A percentile compares a stretch with the other conserved stretches of the same genome.
Conservation (phyloP, 2,329 filamentous ascomycete species). For the Alternaria longipes region DNA sequence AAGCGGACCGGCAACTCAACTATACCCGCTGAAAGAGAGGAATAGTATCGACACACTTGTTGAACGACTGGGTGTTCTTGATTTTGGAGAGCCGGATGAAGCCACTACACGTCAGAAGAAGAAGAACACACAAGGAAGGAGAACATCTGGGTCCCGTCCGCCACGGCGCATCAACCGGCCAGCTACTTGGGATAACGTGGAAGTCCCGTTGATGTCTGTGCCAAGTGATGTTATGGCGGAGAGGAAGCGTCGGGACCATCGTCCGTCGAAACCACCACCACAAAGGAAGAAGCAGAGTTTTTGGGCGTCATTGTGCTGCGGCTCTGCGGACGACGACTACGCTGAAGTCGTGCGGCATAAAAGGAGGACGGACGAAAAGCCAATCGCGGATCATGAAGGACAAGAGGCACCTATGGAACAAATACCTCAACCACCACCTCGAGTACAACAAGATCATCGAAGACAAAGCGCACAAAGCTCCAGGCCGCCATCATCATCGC, state of each 20-base stretch:
- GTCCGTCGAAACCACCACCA: slow-evolving; percentile 26
- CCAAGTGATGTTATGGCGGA: slow-evolving; percentile 51
- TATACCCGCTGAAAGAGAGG: slow-evolving; percentile 69
- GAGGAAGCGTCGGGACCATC: slow-evolving; percentile 30
- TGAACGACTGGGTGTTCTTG: slow-evolving; percentile 78
- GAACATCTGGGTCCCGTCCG: slow-evolving; percentile 26
- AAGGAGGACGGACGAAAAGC: slow-evolving; percentile 33
- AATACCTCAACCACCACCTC: slow-evolving; percentile 22
- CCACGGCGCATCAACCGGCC: slow-evolving; percentile 48
- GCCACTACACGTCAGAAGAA: slow-evolving; percentile 49
- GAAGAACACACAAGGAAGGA: slow-evolving; percentile 29
- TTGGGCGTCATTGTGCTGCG: slow-evolving; percentile 56
- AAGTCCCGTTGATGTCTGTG: slow-evolving; percentile 57
- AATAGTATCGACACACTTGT: slow-evolving; percentile 89
- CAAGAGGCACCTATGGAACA: slow-evolving; percentile 23
- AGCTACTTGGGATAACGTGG: slow-evolving; percentile 56
- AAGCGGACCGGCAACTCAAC: slow-evolving; percentile 49
- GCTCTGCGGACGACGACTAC: slow-evolving; percentile 46
- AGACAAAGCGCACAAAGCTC: slow-evolving; percentile 9
- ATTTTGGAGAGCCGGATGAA: slow-evolving; percentile 61
- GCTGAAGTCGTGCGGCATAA: slow-evolving; percentile 54
- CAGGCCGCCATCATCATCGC: slow-evolving; percentile 5
- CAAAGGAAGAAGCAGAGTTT: slow-evolving; percentile 49
- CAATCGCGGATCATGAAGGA: slow-evolving; percentile 13
- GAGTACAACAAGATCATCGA: slow-evolving; percentile 12